These are phyloP conservation scores for Rhytidhysteron rufulum DNA, from an alignment of 2,329 filamentous ascomycete genomes.

Conservation along the genomic window DNA sequence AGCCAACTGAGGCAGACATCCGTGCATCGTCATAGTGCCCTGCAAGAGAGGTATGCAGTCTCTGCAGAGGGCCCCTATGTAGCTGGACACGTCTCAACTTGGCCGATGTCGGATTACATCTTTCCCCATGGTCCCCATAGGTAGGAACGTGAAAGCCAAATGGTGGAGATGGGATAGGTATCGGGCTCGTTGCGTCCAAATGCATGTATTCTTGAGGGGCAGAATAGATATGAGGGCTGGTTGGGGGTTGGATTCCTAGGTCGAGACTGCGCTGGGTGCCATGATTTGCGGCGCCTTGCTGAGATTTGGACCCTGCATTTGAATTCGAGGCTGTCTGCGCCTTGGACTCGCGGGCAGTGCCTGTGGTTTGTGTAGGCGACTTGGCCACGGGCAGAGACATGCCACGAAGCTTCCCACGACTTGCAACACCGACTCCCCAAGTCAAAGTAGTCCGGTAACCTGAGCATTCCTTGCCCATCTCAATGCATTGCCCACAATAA, in stretches of 20 bases:
- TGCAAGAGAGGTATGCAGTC: conserved; percentile 40
- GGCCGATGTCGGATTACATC: conserved; percentile 29
- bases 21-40: conserved; percentile 39
- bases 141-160: conserved; percentile 37
- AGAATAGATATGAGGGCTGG: conserved; percentile 31
- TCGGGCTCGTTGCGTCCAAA: conserved; percentile 35
- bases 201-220: conserved; percentile 34
- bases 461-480: conserved; percentile 86
- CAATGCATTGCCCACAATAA: conserved; percentile 92
- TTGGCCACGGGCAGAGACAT: conserved; percentile 67
- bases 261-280: conserved; percentile 29
- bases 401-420: conserved; percentile 88
- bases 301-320: conserved; percentile 14
- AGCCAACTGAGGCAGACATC: conserved; percentile 44
- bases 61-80: conserved; percentile 38
- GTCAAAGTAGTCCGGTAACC: conserved; percentile 96
- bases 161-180: conserved; percentile 36
- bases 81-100: conserved; percentile 37
- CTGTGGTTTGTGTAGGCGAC: conserved; percentile 27
- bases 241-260: conserved; percentile 30
- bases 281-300: conserved; percentile 23
- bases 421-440: conserved; percentile 94
- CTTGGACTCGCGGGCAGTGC: conserved; percentile 13
- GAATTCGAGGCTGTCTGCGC: conserved; percentile 17
- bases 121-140: conserved; percentile 36